Conservation (phyloP, 2,329 filamentous ascomycete species). For the Aspergillus oerlinghausenensis region DNA sequence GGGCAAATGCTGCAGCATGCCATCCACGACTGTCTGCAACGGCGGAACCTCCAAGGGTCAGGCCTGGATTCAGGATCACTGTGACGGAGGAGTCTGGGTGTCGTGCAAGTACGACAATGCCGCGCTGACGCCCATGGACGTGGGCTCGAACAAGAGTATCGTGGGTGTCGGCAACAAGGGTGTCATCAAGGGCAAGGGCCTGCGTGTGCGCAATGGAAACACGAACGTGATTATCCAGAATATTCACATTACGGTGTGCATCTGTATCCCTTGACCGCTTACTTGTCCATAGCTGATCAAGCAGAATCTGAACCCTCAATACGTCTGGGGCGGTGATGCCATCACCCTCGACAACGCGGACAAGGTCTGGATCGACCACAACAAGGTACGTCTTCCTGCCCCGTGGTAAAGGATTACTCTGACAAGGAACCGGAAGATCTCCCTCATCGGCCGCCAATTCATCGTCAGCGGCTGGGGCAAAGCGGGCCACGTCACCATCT, state of each 20-base stretch:
- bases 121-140: constrained; percentile 46
- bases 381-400: constrained; percentile 28
- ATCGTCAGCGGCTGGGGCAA: constrained; percentile 54
- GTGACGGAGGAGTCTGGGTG: constrained; percentile 45
- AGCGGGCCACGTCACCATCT: constrained; percentile 55
- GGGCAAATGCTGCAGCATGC: constrained; percentile 21
- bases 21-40: constrained; percentile 45
- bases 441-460: constrained; percentile 57
- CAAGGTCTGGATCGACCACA: constrained; percentile 49
- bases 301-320: constrained; percentile 52
- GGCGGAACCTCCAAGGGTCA: constrained; percentile 51
- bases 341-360: constrained; percentile 48
- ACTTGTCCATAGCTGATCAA: not conserved
- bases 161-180: constrained; percentile 51
- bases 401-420: not conserved
- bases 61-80: constrained; percentile 52
- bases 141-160: constrained; percentile 56
- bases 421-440: constrained; percentile 37
- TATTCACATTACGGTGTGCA: not conserved
- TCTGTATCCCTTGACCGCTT: not conserved
- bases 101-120: constrained; percentile 49
- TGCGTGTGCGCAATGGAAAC: constrained; percentile 46
- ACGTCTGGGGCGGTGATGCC: constrained; percentile 58
- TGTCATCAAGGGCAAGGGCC: constrained; percentile 55
- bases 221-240: constrained; percentile 57